These are phyloP conservation scores for Penicillium dipodomyicola DNA, from an alignment of 495 filamentous ascomycete species.

Conservation along the genomic window DNA sequence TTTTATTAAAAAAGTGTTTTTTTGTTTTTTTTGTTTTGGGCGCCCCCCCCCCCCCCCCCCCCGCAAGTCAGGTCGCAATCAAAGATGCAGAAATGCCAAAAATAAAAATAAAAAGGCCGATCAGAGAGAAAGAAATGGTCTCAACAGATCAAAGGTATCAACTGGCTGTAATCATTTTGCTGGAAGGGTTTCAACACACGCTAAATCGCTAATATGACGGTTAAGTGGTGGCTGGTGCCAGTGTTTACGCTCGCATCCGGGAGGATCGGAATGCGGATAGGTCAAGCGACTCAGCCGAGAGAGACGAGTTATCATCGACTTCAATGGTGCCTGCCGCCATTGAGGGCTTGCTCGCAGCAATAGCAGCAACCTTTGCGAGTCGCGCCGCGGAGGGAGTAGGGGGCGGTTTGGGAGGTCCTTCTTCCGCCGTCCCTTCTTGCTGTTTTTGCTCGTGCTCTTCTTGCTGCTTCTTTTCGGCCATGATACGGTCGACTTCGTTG, in stretches of 20 bases:
- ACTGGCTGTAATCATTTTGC: conserved; percentile 22
- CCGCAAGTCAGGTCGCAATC: neutral
- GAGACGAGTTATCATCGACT: conserved; percentile 41
- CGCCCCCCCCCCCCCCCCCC: too few species aligned
- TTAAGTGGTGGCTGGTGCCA: neutral
- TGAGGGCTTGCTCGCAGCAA: conserved; percentile 18
- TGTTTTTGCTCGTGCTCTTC: conserved; percentile 17
- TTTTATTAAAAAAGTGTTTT: too few species aligned
- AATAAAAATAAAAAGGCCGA: conserved; percentile 1
- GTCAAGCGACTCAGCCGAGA: conserved; percentile 42
- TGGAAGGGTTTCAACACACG: conserved; percentile 24
- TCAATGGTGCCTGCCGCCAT: conserved; percentile 34
- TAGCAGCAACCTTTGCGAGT: conserved; percentile 22
- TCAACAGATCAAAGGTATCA: conserved; percentile 14
- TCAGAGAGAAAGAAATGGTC: conserved; percentile 13
- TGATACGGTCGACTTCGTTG: conserved; percentile 42
- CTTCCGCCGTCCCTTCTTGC: conserved; percentile 20
- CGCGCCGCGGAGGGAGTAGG: conserved; percentile 21
- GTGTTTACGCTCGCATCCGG: conserved; percentile 27
- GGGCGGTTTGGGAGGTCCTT: conserved; percentile 18
- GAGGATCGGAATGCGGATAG: conserved; percentile 42
- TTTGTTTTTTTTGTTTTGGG: too few species aligned
- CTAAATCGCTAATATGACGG: conserved; percentile 26
- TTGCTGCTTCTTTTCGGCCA: conserved; percentile 35
- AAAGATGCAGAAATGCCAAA: conserved; percentile 10